Conservation (phyloP, 2,329 filamentous ascomycete species). For the Cladosporium austrohemisphaericum region DNA sequence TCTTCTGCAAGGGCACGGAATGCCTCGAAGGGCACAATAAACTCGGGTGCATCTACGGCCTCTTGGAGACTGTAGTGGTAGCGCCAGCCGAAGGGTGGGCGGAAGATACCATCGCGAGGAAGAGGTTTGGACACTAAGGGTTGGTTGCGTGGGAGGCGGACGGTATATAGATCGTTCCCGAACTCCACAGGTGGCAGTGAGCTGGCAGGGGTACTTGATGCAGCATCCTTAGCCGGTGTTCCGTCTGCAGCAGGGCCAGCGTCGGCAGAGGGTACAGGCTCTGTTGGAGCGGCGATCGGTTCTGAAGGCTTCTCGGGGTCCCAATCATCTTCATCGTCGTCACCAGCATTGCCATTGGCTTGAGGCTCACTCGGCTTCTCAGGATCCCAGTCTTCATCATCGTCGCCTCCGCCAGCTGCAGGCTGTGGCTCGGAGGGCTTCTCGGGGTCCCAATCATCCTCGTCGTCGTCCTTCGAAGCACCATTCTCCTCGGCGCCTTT, state of each 20-base stretch:
- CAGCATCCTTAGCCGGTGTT: constrained; percentile 19
- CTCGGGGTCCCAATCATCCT: constrained; percentile 37
- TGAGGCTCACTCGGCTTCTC: constrained; percentile 45
- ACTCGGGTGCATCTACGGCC: constrained; percentile 94
- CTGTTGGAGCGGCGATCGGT: constrained; percentile 28
- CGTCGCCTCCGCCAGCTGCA: constrained; percentile 18
- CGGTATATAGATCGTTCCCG: constrained; percentile 90
- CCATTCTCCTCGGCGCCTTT: constrained; percentile 20
- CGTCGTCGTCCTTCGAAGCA: constrained; percentile 31
- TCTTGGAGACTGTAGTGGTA: constrained; percentile 96
- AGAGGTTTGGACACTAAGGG: constrained; percentile 44
- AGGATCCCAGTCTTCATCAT: constrained; percentile 34
- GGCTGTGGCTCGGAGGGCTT: constrained; percentile 44
- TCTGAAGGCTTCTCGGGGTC: constrained; percentile 45
- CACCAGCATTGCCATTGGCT: constrained; percentile 22
- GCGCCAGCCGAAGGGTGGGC: constrained; percentile 94
- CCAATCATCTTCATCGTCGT: constrained; percentile 34
- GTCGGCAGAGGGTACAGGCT: constrained; percentile 30
- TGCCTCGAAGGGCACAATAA: constrained; percentile 96
- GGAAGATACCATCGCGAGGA: constrained; percentile 82
- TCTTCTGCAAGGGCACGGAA: constrained; percentile 94
- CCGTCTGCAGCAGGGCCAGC: constrained; percentile 27
- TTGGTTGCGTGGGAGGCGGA: constrained; percentile 73
- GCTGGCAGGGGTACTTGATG: constrained; percentile 9
- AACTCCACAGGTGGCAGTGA: constrained; percentile 58